Base-by-base conservation (phyloP, 2,329 filamentous ascomycete genomes). In the Fusarium sulawesiense region DNA sequence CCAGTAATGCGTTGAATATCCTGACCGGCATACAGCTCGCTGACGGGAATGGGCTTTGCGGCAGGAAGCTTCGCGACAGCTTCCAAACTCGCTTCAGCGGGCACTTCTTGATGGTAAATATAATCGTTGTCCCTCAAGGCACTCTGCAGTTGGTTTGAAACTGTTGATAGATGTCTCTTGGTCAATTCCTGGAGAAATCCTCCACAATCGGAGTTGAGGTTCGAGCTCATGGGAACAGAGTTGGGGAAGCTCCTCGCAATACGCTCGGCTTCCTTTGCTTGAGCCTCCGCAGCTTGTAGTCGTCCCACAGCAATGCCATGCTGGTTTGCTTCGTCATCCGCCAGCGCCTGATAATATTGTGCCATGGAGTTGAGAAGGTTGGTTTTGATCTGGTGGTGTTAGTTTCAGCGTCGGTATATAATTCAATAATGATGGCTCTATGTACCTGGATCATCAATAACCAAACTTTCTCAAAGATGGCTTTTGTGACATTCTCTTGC, bases 1-100 rank as follows among this genome's bases (percentile, higher is more conserved):
- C 97, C 97, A 40, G 97, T 98, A 67, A 99, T 98, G 27, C 94
- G 88, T 78, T 97, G 93, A 44, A 99, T 98, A 78, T 99, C 96
- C 80, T 98, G 96, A 3, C 95, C 95, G 61, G 97, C 94, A 76
- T 99, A 99, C 1, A 99, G 85, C 78, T 99, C 97, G 77, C 93
- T 97, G 30, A 99, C 95, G 0, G 96, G 95, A 67, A 99, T 98
- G 6, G 96, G 94, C 79, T 99, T 99, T 10, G 96, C 94, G 3
- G 96, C 97, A 7, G 95, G 94, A 18, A 98, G 86, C 79, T 98
- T 99, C 5, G 94, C 88, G 50, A 99, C 94, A 2, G 91, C 87
- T 2, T 93, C 83, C 14, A 99, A 83, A 29, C 91, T 91, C 6
- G 94, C 92, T 79, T 98, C 94, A 12, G 91, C 90, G 0, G 96